A percentile compares a stretch with the other conserved stretches of the same genome.
Conservation (phyloP, 176 grass and related monocot genomes). For the Avena eriantha region DNA sequence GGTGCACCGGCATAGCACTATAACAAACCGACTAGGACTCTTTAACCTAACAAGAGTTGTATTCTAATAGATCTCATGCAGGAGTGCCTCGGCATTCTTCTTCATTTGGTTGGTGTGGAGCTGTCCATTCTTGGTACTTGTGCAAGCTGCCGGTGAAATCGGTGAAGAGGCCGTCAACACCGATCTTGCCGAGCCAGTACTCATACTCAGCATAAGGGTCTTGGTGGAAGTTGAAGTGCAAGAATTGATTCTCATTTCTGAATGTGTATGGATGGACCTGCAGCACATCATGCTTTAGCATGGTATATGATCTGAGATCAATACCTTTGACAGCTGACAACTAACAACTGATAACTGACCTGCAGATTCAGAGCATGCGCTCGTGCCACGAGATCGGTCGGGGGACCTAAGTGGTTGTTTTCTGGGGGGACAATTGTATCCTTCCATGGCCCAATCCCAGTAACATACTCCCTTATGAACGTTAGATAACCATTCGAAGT, state of each 20-base stretch:
- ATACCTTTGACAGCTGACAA: neutral
- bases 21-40: too few relatives aligned
- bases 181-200: constrained; percentile 62
- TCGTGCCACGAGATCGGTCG: constrained; percentile 69
- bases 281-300: constrained; percentile 23
- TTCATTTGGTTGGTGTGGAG: constrained; percentile 46
- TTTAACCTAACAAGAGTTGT: too few relatives aligned
- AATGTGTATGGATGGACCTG: constrained; percentile 83
- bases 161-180: constrained; percentile 68
- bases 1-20: too few relatives aligned
- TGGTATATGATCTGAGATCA: constrained; percentile 3
- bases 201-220: constrained; percentile 74
- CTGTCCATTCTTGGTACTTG: constrained; percentile 64
- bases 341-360: constrained; percentile 41
- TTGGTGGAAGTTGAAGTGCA: constrained; percentile 82
- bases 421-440: constrained; percentile 73
- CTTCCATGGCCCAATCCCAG: constrained; percentile 89
- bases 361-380: constrained; percentile 79
- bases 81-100: constrained; percentile 44
- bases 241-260: constrained; percentile 61
- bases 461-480: constrained; percentile 74
- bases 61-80: constrained; percentile 49
- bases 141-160: constrained; percentile 80
- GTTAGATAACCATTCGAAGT: constrained; percentile 65
- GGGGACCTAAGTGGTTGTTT: constrained; percentile 51